Evolutionary conservation across 2,329 filamentous ascomycete genomes (phyloP).

Genomic region (Nemania bipapillata): DNA sequence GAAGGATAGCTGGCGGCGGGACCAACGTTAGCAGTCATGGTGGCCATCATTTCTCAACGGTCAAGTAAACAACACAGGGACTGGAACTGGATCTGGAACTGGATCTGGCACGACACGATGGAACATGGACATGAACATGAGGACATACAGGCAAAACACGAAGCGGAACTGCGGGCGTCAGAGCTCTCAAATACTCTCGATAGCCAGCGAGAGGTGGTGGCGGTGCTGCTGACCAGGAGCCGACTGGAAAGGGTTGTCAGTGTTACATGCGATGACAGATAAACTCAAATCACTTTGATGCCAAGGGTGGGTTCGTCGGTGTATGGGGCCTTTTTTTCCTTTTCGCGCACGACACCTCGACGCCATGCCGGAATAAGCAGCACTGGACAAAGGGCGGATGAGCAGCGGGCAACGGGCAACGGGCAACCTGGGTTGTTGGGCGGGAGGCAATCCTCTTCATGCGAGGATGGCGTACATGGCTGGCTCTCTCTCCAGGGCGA

Average conservation of each 20-base stretch:
- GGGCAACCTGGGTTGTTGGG: background rate
- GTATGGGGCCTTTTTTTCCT: constrained; percentile 30
- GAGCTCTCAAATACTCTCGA: constrained; percentile 41
- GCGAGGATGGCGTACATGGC: constrained; percentile 35
- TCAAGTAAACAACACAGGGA: background rate
- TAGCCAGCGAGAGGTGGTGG: constrained; percentile 36
- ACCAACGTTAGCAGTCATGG: constrained; percentile 53
- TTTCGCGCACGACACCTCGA: constrained; percentile 20
- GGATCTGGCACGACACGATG: too few species aligned
- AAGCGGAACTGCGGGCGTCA: constrained; percentile 31
- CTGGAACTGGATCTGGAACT: constrained; percentile 31
- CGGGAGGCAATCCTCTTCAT: constrained; percentile 32
- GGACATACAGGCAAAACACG: constrained; percentile 29
- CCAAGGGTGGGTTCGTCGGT: constrained; percentile 33
- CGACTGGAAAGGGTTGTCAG: constrained; percentile 32
- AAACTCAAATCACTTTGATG: constrained; percentile 42
- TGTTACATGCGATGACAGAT: constrained; percentile 41
- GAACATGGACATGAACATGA: constrained; percentile 5
- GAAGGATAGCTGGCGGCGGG: constrained; percentile 53
- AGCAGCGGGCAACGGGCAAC: background rate
- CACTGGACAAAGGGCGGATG: constrained; percentile 28
- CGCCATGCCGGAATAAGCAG: constrained; percentile 35
- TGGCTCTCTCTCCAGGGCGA: constrained; percentile 6
- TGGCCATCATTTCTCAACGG: constrained; percentile 39
- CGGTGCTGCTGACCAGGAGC: constrained; percentile 38